These are phyloP conservation scores for Apostasia shenzhenica DNA, from an alignment of 106 monocot genomes.

Conservation along the genomic window DNA sequence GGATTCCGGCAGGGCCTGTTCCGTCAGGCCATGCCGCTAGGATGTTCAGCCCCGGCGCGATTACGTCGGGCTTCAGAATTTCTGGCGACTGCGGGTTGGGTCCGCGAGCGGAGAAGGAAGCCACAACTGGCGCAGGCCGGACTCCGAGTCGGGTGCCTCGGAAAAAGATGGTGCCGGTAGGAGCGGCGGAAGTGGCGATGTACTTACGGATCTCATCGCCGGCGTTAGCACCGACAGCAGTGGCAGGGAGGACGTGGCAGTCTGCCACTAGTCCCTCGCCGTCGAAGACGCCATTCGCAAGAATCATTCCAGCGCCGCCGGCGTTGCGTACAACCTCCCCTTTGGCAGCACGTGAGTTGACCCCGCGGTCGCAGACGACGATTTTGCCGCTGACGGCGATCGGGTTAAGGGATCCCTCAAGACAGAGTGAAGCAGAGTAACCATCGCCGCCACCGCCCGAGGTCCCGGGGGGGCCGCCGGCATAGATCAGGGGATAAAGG, in stretches of 20 bases:
- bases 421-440: constrained; percentile 71
- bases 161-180: constrained; percentile 64
- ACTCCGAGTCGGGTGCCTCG: constrained; percentile 65
- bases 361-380: constrained; percentile 76
- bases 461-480: constrained; percentile 17
- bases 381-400: constrained; percentile 36
- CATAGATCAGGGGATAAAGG: constrained; percentile 55
- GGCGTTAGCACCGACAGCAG: constrained; percentile 56
- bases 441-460: constrained; percentile 43
- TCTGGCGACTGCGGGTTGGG: constrained; percentile 87
- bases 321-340: constrained; percentile 69
- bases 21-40: constrained; percentile 76
- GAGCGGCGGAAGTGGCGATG: constrained; percentile 27
- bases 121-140: constrained; percentile 73
- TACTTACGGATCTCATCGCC: constrained; percentile 65
- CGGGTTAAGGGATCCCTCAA: constrained; percentile 70
- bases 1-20: constrained; percentile 78
- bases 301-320: constrained; percentile 73
- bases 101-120: constrained; percentile 79
- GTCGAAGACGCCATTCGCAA: constrained; percentile 81
- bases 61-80: constrained; percentile 75
- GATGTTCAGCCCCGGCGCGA: constrained; percentile 90
- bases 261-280: constrained; percentile 88
- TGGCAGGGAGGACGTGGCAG: constrained; percentile 75
- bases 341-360: constrained; percentile 68